Percentiles rank a stretch among this genome's conserved stretches.
These are phyloP conservation scores for Acanthamoeba culbertsoni DNA, from an alignment of 208 protist species.

Conservation along the genomic window DNA sequence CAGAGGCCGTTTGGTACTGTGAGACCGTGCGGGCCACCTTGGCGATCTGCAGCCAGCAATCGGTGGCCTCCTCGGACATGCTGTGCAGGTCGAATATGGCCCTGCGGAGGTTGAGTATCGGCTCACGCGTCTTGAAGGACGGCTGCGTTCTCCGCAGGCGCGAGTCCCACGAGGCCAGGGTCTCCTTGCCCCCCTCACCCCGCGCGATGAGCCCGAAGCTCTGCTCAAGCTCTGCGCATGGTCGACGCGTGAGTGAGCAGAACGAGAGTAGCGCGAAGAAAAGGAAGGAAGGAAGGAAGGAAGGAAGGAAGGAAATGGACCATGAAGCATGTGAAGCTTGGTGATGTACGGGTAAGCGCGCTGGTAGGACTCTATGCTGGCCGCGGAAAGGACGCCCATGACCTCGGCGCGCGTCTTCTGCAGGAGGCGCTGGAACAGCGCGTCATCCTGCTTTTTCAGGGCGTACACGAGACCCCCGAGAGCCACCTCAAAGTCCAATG, in stretches of 20 bases:
- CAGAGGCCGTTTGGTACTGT: slow-evolving; percentile 85
- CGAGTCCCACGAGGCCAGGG: slow-evolving; percentile 60
- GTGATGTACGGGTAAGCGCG: slow-evolving; percentile 81
- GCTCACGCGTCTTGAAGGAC: slow-evolving; percentile 69
- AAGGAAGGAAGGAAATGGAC: background rate
- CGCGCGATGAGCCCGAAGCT: background rate
- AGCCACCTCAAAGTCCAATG: slow-evolving; percentile 65
- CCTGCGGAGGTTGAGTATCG: slow-evolving; percentile 67
- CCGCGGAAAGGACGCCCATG: slow-evolving; percentile 73
- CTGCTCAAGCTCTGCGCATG: background rate
- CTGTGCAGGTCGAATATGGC: slow-evolving; percentile 31
- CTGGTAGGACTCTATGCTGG: slow-evolving; percentile 81
- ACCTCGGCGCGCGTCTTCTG: slow-evolving; percentile 25
- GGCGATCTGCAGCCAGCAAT: slow-evolving; percentile 83
- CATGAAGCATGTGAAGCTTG: slow-evolving; percentile 83
- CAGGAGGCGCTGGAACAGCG: slow-evolving; percentile 52
- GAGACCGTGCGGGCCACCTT: slow-evolving; percentile 86
- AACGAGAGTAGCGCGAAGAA: background rate
- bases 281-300: background rate
- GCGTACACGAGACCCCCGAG: slow-evolving; percentile 58
- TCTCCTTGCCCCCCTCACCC: background rate
- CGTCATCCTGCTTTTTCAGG: slow-evolving; percentile 13
- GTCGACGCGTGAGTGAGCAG: too few species aligned
- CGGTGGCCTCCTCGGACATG: slow-evolving; percentile 14
- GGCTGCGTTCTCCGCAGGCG: slow-evolving; percentile 68